phyloP scores from a whole-genome alignment of 139 green algal species.

The Spirogloea muscicola region DNA sequence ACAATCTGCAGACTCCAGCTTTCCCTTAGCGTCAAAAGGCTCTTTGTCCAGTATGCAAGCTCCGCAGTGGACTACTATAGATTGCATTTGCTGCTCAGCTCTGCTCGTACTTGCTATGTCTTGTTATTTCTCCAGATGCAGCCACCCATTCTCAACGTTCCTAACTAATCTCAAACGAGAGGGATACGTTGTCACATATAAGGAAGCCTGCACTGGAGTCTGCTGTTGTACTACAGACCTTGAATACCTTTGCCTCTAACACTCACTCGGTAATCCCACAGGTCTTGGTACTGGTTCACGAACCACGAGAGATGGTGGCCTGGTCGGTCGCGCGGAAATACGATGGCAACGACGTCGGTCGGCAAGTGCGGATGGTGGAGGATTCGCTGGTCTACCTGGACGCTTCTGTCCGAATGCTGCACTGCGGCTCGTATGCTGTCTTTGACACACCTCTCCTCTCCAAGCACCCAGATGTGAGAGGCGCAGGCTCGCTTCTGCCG shows the following conservation, averaged over 20 bases:
- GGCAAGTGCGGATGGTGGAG: constrained; percentile 7
- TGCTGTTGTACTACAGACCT: too few species aligned
- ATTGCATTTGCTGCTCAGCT: neutral
- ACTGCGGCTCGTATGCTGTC: constrained; percentile 8
- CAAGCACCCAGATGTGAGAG: too few species aligned
- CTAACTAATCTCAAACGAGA: too few species aligned
- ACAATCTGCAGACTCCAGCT: neutral
- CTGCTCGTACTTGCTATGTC: neutral
- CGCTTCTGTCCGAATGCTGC: constrained; percentile 18
- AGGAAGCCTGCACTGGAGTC: too few species aligned
- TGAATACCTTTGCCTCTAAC: too few species aligned
- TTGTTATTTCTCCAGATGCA: neutral
- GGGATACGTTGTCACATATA: too few species aligned
- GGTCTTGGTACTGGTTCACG: constrained; percentile 17
- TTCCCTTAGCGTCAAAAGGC: neutral
- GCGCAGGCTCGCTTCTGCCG: too few species aligned
- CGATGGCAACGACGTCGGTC: constrained; percentile 21
- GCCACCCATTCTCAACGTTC: too few species aligned
- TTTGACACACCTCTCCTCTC: too few species aligned
- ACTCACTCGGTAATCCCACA: too few species aligned
- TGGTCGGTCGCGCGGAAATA: constrained; percentile 26
- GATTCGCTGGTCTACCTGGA: constrained; percentile 17
- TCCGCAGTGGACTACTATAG: neutral
- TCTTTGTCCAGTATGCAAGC: neutral
- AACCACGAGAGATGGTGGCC: neutral